Conservation (phyloP, 352 stramenopile species). For the Phytophthora pistaciae region DNA sequence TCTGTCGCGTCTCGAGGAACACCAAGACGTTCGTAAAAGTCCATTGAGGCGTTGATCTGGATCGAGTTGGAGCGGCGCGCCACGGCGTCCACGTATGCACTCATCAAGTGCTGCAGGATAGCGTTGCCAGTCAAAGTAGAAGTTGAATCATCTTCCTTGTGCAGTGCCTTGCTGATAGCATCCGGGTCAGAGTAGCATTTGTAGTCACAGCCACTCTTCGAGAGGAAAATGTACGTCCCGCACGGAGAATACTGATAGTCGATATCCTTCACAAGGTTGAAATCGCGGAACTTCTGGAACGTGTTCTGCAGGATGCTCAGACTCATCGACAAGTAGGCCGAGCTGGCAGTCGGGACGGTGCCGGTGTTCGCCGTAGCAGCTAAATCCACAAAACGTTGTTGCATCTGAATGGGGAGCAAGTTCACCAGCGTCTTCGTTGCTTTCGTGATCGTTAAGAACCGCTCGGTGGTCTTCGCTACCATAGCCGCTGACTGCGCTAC, state of each 20-base stretch:
- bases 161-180: conserved; percentile 50
- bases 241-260: conserved; percentile 83
- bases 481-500: conserved; percentile 80
- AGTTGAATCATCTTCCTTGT: conserved; percentile 55
- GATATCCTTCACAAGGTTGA: conserved; percentile 80
- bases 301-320: conserved; percentile 82
- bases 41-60: conserved; percentile 85
- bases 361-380: conserved; percentile 37
- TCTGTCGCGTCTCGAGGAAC: conserved; percentile 70
- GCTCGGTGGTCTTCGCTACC: conserved; percentile 82
- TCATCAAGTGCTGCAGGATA: conserved; percentile 88
- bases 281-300: conserved; percentile 83
- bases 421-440: conserved; percentile 80
- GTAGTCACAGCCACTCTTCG: conserved; percentile 62
- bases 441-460: conserved; percentile 84
- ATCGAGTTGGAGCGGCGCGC: conserved; percentile 81
- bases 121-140: conserved; percentile 75
- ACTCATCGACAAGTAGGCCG: conserved; percentile 84
- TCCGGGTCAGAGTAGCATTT: conserved; percentile 57
- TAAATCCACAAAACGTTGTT: conserved; percentile 66
- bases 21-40: conserved; percentile 88
- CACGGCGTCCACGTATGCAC: conserved; percentile 77
- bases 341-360: conserved; percentile 49
- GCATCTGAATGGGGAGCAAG: conserved; percentile 77
- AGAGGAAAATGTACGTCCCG: conserved; percentile 82